Conservation (phyloP, 192 early-diverging fungal species). For the Thamnidium elegans region DNA sequence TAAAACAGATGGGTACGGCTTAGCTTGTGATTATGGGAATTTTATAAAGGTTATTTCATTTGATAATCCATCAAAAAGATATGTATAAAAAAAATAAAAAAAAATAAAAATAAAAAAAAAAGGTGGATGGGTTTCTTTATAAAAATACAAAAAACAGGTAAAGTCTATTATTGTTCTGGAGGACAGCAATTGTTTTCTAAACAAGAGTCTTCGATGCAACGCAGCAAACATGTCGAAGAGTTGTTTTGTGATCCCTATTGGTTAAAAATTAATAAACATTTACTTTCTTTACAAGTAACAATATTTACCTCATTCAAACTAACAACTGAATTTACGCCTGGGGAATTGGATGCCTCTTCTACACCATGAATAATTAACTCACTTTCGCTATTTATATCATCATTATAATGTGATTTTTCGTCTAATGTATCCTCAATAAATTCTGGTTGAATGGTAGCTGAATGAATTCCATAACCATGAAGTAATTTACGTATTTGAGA, state of each 20-base stretch:
- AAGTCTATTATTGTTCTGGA: not conserved
- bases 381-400: too few species aligned
- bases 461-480: conserved; percentile 81
- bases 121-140: not conserved
- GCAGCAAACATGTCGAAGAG: conserved; percentile 23
- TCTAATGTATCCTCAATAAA: conserved; percentile 50
- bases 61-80: not conserved
- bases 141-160: not conserved
- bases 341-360: too few species aligned
- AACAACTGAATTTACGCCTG: not conserved
- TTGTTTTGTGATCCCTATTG: not conserved
- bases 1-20: conserved; percentile 13
- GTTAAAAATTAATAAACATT: too few species aligned
- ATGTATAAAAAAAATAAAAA: too few species aligned
- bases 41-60: conserved; percentile 24
- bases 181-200: conserved; percentile 40
- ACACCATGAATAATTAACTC: too few species aligned
- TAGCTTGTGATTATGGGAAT: conserved; percentile 26
- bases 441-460: conserved; percentile 90
- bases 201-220: conserved; percentile 36
- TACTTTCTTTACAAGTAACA: not conserved
- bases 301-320: conserved; percentile 14
- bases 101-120: not conserved
- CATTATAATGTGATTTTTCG: too few species aligned
- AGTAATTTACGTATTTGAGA: conserved; percentile 69